These are phyloP conservation scores for Quercus engelmannii DNA, from an alignment of 306 rosid genomes.

Conservation along the genomic window DNA sequence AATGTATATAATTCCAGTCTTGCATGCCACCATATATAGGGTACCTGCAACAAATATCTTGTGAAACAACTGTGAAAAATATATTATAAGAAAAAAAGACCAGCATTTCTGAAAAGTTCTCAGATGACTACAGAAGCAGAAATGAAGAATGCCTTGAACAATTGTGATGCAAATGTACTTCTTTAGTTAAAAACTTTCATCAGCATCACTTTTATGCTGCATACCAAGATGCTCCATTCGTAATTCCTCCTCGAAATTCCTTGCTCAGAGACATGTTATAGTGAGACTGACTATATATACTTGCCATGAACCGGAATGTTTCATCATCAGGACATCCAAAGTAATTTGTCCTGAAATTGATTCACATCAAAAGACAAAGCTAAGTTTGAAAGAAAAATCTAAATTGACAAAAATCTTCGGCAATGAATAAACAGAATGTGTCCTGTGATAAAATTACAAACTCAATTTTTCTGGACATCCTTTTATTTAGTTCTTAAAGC, in stretches of 20 bases:
- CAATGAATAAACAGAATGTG: conserved; percentile 9
- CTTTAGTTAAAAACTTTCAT: conserved; percentile 4
- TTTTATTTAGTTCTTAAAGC: not conserved
- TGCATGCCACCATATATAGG: conserved; percentile 98
- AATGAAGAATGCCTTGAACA: not conserved
- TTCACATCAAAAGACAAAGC: conserved; percentile 27
- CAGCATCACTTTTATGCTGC: conserved; percentile 20
- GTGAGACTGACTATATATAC: conserved; percentile 82
- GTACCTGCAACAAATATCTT: conserved; percentile 60
- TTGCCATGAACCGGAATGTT: conserved; percentile 77
- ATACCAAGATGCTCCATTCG: conserved; percentile 92
- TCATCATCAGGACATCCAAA: conserved; percentile 90
- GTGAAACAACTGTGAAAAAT: conserved; percentile 27
- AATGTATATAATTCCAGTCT: conserved; percentile 91
- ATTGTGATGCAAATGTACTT: not conserved
- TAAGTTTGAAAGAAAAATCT: conserved; percentile 8
- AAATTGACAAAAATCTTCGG: not conserved
- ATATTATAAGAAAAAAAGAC: not conserved
- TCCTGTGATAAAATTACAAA: not conserved
- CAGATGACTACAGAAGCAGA: not conserved
- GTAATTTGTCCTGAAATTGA: conserved; percentile 59
- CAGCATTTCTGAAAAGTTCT: not conserved
- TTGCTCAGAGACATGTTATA: conserved; percentile 82
- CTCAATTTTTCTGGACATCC: not conserved
- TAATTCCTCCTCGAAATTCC: conserved; percentile 78